A percentile compares a stretch with the other conserved stretches of the same genome.
Evolutionary conservation across 352 stramenopile genomes (phyloP).

Genomic region (Globisporangium emineosum): DNA sequence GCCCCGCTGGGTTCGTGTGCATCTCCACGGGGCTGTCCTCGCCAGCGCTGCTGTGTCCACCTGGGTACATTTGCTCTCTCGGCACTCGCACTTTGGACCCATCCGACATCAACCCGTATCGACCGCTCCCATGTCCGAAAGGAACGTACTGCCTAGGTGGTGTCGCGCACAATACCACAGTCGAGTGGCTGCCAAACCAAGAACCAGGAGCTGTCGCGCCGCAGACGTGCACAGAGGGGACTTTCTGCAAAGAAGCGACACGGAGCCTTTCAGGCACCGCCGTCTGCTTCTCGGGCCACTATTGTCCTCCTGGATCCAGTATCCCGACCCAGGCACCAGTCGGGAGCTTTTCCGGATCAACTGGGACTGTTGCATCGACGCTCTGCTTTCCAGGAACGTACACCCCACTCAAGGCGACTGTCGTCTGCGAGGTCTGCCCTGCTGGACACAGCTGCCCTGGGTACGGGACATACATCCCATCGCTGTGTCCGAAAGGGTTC

Average conservation of each 20-base stretch:
- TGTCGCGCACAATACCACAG: slow-evolving; percentile 90
- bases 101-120: slow-evolving; percentile 62
- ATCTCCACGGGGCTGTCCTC: slow-evolving; percentile 88
- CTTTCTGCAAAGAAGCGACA: slow-evolving; percentile 89
- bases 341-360: slow-evolving; percentile 88
- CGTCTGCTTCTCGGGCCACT: slow-evolving; percentile 94
- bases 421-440: slow-evolving; percentile 90
- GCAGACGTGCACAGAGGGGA: slow-evolving; percentile 94
- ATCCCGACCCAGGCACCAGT: slow-evolving; percentile 89
- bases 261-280: slow-evolving; percentile 75
- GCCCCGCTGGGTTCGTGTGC: slow-evolving; percentile 95
- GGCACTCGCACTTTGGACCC: slow-evolving; percentile 92
- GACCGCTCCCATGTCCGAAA: slow-evolving; percentile 85
- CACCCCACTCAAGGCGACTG: slow-evolving; percentile 87
- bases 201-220: slow-evolving; percentile 83
- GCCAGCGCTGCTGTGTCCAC: slow-evolving; percentile 90
- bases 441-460: slow-evolving; percentile 91
- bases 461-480: slow-evolving; percentile 96
- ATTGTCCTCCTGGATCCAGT: slow-evolving; percentile 90
- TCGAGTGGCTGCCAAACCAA: slow-evolving; percentile 88
- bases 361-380: slow-evolving; percentile 89
- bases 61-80: slow-evolving; percentile 92
- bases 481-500: slow-evolving; percentile 90
- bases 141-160: slow-evolving; percentile 96
- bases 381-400: slow-evolving; percentile 97